Evolutionary conservation across 2,329 filamentous ascomycete genomes (phyloP).

Genomic region (Aureobasidium sp.): DNA sequence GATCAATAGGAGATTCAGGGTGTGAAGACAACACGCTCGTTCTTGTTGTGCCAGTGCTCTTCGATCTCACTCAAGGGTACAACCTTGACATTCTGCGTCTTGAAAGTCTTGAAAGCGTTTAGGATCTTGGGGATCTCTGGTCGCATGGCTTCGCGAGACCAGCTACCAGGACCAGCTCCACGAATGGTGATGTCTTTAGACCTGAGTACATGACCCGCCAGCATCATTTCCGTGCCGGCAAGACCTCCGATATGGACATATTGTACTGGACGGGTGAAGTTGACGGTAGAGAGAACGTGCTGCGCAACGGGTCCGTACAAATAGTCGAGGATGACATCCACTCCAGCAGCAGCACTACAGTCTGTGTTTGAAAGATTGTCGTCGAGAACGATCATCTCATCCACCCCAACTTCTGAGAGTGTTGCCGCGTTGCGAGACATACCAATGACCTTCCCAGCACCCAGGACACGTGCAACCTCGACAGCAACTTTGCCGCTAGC

Average conservation of each 20-base stretch:
- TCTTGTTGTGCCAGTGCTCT: slow-evolving; percentile 19
- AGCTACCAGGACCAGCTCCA: slow-evolving; percentile 22
- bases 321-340: slow-evolving; percentile 50
- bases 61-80: slow-evolving; percentile 15
- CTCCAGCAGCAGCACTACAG: slow-evolving; percentile 36
- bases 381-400: slow-evolving; percentile 38
- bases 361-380: slow-evolving; percentile 34
- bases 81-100: slow-evolving; percentile 16
- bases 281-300: slow-evolving; percentile 35
- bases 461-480: slow-evolving; percentile 38
- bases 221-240: slow-evolving; percentile 26
- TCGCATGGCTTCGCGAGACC: slow-evolving; percentile 17
- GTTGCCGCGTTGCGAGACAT: slow-evolving; percentile 40
- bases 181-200: slow-evolving; percentile 39
- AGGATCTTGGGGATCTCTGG: slow-evolving; percentile 19
- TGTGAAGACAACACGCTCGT: slow-evolving; percentile 18
- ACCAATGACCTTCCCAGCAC: slow-evolving; percentile 43
- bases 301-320: slow-evolving; percentile 42
- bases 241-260: slow-evolving; percentile 46
- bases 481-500: slow-evolving; percentile 45
- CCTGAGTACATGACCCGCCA: slow-evolving; percentile 39
- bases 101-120: slow-evolving; percentile 13
- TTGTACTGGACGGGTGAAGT: slow-evolving; percentile 34
- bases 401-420: slow-evolving; percentile 36
- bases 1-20: neutral